These are phyloP conservation scores for Ceratocystis ficicola DNA, from an alignment of 2,329 filamentous ascomycete genomes.

Conservation along the genomic window DNA sequence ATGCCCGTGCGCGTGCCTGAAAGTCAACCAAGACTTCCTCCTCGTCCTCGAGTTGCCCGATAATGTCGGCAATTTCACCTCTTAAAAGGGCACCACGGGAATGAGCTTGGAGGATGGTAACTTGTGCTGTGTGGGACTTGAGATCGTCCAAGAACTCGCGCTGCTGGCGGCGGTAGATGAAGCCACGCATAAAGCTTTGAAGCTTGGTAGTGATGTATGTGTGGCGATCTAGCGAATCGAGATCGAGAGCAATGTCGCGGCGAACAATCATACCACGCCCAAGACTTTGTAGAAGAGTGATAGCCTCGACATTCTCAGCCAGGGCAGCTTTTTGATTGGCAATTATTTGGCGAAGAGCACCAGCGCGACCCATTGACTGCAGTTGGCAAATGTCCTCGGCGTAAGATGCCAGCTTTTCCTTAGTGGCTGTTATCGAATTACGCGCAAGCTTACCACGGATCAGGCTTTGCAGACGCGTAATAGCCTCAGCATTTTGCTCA, in stretches of 20 bases:
- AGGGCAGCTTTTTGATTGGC: slow-evolving; percentile 38
- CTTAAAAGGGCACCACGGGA: slow-evolving; percentile 69
- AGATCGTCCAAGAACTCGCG: slow-evolving; percentile 56
- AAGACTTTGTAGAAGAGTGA: slow-evolving; percentile 45
- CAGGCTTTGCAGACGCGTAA: slow-evolving; percentile 34
- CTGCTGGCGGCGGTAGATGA: slow-evolving; percentile 48
- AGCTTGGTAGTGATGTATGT: slow-evolving; percentile 46
- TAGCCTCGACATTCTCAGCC: slow-evolving; percentile 34
- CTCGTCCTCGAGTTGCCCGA: slow-evolving; percentile 68
- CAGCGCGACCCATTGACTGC: slow-evolving; percentile 43
- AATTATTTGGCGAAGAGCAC: slow-evolving; percentile 41
- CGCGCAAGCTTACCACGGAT: slow-evolving; percentile 40
- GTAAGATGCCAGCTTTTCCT: slow-evolving; percentile 38
- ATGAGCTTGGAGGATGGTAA: slow-evolving; percentile 61
- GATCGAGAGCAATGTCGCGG: slow-evolving; percentile 37
- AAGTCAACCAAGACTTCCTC: slow-evolving; percentile 65
- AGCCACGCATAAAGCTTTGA: slow-evolving; percentile 57
- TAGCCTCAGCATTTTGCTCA: slow-evolving; percentile 34
- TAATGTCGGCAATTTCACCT: slow-evolving; percentile 56
- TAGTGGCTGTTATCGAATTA: slow-evolving; percentile 34
- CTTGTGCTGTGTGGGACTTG: slow-evolving; percentile 52
- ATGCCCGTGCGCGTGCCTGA: slow-evolving; percentile 62
- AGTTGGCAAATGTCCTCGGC: slow-evolving; percentile 35
- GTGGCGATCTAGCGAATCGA: slow-evolving; percentile 46
- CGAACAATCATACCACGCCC: slow-evolving; percentile 51